Conservation (phyloP, 352 stramenopile genomes). For the Phytophthora pluvialis region DNA sequence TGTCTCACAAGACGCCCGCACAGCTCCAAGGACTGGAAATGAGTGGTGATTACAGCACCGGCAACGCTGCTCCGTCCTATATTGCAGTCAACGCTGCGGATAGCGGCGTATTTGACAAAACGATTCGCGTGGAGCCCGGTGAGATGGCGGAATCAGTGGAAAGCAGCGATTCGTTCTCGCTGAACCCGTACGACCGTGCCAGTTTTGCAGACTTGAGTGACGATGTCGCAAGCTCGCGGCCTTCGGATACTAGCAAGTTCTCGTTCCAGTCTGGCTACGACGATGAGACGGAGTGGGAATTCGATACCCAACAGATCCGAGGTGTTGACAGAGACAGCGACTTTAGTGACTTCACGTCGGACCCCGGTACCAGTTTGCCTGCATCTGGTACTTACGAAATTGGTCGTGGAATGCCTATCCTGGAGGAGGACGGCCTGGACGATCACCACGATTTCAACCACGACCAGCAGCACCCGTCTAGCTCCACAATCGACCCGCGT, state of each 20-base stretch:
- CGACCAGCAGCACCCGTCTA: conserved; percentile 24
- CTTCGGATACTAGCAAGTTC: conserved; percentile 72
- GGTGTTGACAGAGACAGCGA: conserved; percentile 34
- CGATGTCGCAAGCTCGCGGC: conserved; percentile 51
- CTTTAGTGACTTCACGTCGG: conserved; percentile 44
- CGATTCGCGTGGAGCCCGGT: conserved; percentile 29
- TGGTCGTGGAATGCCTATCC: conserved; percentile 55
- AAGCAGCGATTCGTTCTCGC: conserved; percentile 67
- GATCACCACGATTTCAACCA: conserved; percentile 30
- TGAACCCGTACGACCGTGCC: conserved; percentile 71
- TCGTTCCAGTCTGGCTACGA: conserved; percentile 82
- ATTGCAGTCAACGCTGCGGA: conserved; percentile 38
- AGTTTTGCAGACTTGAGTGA: conserved; percentile 77
- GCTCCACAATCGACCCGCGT: conserved; percentile 35
- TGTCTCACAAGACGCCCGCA: conserved; percentile 64
- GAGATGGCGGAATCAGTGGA: conserved; percentile 23
- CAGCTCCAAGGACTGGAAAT: conserved; percentile 38
- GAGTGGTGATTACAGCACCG: conserved; percentile 46
- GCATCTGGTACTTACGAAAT: conserved; percentile 62
- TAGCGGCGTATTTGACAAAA: conserved; percentile 40
- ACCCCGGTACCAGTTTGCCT: conserved; percentile 45
- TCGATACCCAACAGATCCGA: conserved; percentile 51
- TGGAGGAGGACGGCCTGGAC: conserved; percentile 65
- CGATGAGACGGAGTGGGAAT: conserved; percentile 77
- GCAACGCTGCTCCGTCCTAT: conserved; percentile 46